A percentile compares a stretch with the other conserved stretches of the same genome.
phyloP scores from a whole-genome alignment of 1,139 yeast species.

The Lizanozyma gosingica region DNA sequence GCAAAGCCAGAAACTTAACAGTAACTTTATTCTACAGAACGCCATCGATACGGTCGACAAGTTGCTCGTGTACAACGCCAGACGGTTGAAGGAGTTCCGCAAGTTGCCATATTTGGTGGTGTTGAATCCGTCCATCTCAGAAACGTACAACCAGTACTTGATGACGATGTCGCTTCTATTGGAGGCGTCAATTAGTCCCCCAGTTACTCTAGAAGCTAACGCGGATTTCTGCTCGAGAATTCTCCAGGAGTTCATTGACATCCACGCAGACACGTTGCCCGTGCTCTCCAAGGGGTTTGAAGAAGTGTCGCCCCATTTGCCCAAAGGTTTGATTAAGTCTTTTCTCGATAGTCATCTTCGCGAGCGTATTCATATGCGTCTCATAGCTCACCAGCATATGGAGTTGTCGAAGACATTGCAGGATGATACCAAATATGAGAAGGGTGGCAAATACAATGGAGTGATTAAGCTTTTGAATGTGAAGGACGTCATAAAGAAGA shows the following conservation, averaged over 20 bases:
- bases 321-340: conserved; percentile 40
- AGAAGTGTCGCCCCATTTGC: conserved; percentile 54
- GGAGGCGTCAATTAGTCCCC: conserved; percentile 28
- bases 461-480: conserved; percentile 61
- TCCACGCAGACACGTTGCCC: conserved; percentile 79
- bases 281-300: conserved; percentile 73
- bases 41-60: conserved; percentile 37
- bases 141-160: conserved; percentile 64
- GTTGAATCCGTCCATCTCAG: conserved; percentile 83
- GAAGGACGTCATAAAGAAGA: conserved; percentile 48
- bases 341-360: conserved; percentile 72
- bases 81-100: conserved; percentile 58
- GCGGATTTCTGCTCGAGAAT: conserved; percentile 36
- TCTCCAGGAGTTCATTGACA: conserved; percentile 52
- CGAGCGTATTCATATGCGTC: conserved; percentile 78
- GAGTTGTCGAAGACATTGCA: conserved; percentile 37
- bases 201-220: conserved; percentile 46
- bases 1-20: conserved; percentile 32
- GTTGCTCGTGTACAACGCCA: conserved; percentile 33
- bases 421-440: conserved; percentile 15
- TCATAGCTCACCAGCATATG: conserved; percentile 79
- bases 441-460: conserved; percentile 51
- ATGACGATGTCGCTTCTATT: conserved; percentile 59
- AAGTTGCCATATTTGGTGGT: conserved; percentile 75
- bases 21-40: conserved; percentile 23